phyloP scores from a whole-genome alignment of 2,329 filamentous ascomycete species.

The Pestalotiopsis sp. region DNA sequence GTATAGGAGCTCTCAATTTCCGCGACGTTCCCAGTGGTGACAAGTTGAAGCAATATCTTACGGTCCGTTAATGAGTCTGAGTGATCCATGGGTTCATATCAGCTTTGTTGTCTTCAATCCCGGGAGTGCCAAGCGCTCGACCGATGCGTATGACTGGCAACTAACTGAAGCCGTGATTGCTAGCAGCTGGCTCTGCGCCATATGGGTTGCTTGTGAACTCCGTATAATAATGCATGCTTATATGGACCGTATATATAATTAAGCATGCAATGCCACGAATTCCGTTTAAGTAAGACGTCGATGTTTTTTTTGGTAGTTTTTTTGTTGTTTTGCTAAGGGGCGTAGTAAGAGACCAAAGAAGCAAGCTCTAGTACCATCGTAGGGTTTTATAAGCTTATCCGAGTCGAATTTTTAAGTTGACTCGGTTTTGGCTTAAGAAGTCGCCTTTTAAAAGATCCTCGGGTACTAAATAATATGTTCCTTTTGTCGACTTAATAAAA shows the following conservation, averaged over 20 bases:
- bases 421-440: not conserved
- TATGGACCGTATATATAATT: not conserved
- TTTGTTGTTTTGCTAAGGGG: not conserved
- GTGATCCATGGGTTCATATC: too few relatives aligned
- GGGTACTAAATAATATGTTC: not conserved
- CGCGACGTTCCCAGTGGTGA: too few relatives aligned
- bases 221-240: not conserved
- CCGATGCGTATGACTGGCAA: constrained; percentile 5
- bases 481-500: not conserved
- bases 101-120: too few relatives aligned
- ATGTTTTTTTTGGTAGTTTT: not conserved
- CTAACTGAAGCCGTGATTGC: not conserved
- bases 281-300: constrained; percentile 6
- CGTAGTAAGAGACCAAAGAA: not conserved
- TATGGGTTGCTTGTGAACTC: not conserved
- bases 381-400: too few relatives aligned
- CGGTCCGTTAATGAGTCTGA: too few relatives aligned
- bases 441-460: not conserved
- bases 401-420: not conserved
- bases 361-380: not conserved
- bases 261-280: constrained; percentile 7
- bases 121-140: too few relatives aligned
- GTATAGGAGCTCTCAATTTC: too few relatives aligned
- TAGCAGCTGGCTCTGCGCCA: not conserved
- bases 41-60: too few relatives aligned